These are phyloP conservation scores for Tolypocladium tropicale DNA, from an alignment of 2,329 filamentous ascomycete species.

Conservation along the genomic window DNA sequence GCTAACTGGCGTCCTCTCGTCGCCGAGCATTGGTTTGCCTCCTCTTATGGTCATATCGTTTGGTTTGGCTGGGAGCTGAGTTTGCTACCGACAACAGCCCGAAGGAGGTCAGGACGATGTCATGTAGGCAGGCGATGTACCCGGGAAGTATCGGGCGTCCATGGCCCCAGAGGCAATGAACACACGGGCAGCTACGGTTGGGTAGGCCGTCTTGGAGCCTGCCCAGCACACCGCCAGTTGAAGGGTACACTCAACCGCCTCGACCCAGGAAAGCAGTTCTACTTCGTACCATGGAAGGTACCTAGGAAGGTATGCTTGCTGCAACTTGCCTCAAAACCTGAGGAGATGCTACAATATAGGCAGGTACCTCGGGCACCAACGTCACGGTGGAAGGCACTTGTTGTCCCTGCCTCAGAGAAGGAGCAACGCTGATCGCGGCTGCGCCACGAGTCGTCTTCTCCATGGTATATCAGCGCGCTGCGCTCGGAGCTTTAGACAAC, in stretches of 20 bases:
- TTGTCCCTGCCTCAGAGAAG: too few relatives aligned
- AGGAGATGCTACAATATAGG: too few relatives aligned
- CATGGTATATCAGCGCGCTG: background rate
- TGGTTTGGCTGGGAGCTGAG: background rate
- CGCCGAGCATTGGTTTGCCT: background rate
- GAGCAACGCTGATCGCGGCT: background rate
- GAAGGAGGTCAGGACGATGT: background rate
- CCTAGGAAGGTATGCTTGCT: too few relatives aligned
- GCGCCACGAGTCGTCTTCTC: background rate
- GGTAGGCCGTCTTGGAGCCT: background rate
- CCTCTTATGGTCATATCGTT: background rate
- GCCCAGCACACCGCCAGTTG: background rate
- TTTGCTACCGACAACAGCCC: background rate
- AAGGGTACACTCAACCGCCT: too few relatives aligned
- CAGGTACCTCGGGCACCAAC: too few relatives aligned
- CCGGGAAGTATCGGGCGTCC: background rate
- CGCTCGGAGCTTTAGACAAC: background rate
- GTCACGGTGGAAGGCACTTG: too few relatives aligned
- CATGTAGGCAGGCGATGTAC: background rate
- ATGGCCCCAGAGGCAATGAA: background rate
- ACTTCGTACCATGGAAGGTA: too few relatives aligned
- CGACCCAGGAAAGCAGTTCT: too few relatives aligned
- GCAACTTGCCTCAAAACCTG: too few relatives aligned
- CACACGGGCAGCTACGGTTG: background rate
- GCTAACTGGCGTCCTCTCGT: background rate